Base-by-base conservation (phyloP, 140 eudicot species). In the Oenanthe javanica region DNA sequence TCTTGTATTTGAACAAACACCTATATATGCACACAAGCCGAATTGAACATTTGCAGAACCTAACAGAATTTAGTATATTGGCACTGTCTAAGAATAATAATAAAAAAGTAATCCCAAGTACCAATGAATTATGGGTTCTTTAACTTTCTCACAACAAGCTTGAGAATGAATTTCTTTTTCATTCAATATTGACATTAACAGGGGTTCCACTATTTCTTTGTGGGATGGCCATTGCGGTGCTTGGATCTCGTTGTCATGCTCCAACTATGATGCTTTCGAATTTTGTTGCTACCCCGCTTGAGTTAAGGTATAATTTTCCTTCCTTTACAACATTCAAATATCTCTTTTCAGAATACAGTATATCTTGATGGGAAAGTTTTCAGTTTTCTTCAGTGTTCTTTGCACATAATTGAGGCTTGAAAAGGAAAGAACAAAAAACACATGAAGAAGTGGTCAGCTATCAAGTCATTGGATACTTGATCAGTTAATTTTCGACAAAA, bases 181-280 rank as follows among this genome's bases (percentile, higher is more conserved):
- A 12, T 66, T 19, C 51, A 67, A 25, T 72, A 50, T 79, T 43
- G 23, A 40, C 55, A 72, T 81, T 78, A 25, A 86, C 90, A 94
- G 98, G 98, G 81, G 97, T 95, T 66, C 84, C 99, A 13, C 85
- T 95, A 72, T 90, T 95, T 78, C 86, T 95, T 2, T 92, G 99
- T 76, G 91, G 84, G 77, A 25, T 90, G 84, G 99, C 97, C 27
- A 89, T 95, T 87, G 91, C 97, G 64, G 61, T 89, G 75, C 93
- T 95, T 43, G 89, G 97, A 87, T 82, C 85, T 72, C 84, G 66
- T 73, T 76, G 93, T 47, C 91, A 95, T 87, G 93, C 96, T 79
- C 93, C 99, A 47, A 88, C 96, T 75, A 89, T 95, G 31, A 85
- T 95, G 97, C 84, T 95, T 43, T 87, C 91, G 48, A 95, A 95